phyloP scores from a whole-genome alignment of 495 filamentous ascomycete genomes.

The Daldinia loculata region DNA sequence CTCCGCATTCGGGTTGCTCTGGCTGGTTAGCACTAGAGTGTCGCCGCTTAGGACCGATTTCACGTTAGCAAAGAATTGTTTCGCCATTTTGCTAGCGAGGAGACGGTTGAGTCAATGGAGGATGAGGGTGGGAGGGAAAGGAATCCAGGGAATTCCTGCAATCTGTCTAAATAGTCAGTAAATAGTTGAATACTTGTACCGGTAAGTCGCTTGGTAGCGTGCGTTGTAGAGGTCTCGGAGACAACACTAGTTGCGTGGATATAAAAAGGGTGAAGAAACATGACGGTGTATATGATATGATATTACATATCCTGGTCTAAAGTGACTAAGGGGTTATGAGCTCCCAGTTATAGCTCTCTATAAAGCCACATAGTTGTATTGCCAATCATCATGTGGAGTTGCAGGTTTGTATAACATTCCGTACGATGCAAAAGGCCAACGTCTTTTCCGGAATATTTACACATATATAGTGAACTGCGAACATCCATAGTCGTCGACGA shows the following conservation, averaged over 20 bases:
- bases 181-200: background rate
- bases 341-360: background rate
- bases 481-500: background rate
- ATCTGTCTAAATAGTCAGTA: slow-evolving; percentile 25
- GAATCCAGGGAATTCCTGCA: slow-evolving; percentile 31
- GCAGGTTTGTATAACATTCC: slow-evolving; percentile 10
- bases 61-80: slow-evolving; percentile 74
- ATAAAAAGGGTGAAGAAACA: background rate
- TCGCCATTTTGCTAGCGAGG: slow-evolving; percentile 47
- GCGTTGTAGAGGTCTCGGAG: too few relatives aligned
- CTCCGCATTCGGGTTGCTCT: slow-evolving; percentile 79
- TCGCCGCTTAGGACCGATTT: slow-evolving; percentile 95
- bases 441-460: background rate
- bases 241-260: background rate
- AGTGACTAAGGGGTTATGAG: background rate
- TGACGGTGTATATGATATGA: slow-evolving; percentile 3
- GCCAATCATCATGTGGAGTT: slow-evolving; percentile 8
- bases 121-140: slow-evolving; percentile 22
- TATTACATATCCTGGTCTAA: background rate
- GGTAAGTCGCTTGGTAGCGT: background rate
- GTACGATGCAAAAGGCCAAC: slow-evolving; percentile 9
- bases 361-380: slow-evolving; percentile 3
- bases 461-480: background rate
- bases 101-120: slow-evolving; percentile 8
- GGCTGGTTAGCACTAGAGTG: slow-evolving; percentile 79